Percentiles rank a stretch among this genome's conserved stretches.
Conservation (phyloP, 129 eudicot genomes). For the Chrysanthemum makinoi region DNA sequence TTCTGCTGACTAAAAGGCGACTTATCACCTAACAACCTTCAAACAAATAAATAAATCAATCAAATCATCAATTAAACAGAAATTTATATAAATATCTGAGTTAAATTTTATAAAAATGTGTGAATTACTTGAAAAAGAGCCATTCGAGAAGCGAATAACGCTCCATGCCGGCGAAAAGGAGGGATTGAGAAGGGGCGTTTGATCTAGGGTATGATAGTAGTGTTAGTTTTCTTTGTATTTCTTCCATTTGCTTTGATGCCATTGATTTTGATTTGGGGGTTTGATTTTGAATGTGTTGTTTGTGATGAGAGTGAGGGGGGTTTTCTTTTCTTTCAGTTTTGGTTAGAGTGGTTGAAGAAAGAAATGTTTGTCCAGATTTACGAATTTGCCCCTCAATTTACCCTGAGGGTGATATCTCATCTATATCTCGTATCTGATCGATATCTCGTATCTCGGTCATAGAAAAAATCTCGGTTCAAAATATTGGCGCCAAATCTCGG, state of each 20-base stretch:
- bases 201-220: conserved; percentile 79
- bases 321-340: no score
- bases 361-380: no score
- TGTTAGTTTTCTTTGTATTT: conserved; percentile 77
- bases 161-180: conserved; percentile 99
- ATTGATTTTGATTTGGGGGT: background rate
- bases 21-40: conserved; percentile 91
- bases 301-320: no score
- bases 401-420: no score
- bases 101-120: background rate
- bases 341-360: no score
- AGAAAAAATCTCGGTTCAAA: no score
- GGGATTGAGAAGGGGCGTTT: conserved; percentile 93
- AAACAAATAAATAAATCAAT: background rate
- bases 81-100: background rate
- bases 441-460: no score
- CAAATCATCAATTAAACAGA: no score
- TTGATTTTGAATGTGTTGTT: background rate
- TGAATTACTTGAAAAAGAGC: conserved; percentile 86
- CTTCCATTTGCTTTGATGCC: conserved; percentile 99
- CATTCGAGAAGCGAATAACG: conserved; percentile 98
- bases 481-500: no score
- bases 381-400: no score
- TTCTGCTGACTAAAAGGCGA: conserved; percentile 95
- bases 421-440: no score